Evolutionary conservation across 495 filamentous ascomycete genomes (phyloP).

Genomic region (Penicillium paradoxum): DNA sequence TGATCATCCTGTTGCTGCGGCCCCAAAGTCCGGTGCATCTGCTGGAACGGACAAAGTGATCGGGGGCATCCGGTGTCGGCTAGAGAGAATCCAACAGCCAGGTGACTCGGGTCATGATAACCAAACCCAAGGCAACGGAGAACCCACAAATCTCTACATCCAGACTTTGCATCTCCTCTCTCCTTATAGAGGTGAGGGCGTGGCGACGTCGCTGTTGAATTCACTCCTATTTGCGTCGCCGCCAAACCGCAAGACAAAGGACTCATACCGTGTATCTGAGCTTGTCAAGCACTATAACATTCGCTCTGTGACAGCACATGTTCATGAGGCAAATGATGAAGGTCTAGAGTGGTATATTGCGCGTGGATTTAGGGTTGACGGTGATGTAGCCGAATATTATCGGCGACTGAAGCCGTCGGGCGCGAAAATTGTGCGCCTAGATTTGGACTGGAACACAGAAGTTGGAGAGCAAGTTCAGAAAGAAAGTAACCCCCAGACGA

Average conservation of each 20-base stretch:
- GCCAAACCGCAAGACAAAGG: conserved; percentile 10
- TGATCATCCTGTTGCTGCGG: conserved; percentile 40
- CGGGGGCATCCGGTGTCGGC: conserved; percentile 77
- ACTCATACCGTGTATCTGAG: conserved; percentile 35
- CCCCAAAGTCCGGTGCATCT: conserved; percentile 23
- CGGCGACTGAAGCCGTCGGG: conserved; percentile 72
- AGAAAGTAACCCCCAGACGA: neutral
- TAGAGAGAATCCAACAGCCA: conserved; percentile 45
- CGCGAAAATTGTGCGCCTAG: conserved; percentile 66
- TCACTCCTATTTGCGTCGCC: conserved; percentile 47
- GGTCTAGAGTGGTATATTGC: conserved; percentile 79
- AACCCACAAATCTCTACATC: conserved; percentile 66
- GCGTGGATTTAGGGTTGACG: conserved; percentile 66
- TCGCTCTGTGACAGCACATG: conserved; percentile 72
- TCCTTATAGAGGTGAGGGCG: conserved; percentile 71
- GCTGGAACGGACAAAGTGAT: conserved; percentile 56
- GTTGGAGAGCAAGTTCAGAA: neutral
- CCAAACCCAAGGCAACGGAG: neutral
- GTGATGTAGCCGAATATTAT: conserved; percentile 71
- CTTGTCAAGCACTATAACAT: conserved; percentile 48
- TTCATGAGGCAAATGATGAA: conserved; percentile 89
- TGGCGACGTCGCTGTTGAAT: conserved; percentile 69
- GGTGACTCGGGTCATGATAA: neutral
- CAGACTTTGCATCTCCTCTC: conserved; percentile 79
- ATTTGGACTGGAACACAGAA: conserved; percentile 26